These are phyloP conservation scores for Grosmannia huntii DNA, from an alignment of 2,329 filamentous ascomycete genomes.

Conservation along the genomic window DNA sequence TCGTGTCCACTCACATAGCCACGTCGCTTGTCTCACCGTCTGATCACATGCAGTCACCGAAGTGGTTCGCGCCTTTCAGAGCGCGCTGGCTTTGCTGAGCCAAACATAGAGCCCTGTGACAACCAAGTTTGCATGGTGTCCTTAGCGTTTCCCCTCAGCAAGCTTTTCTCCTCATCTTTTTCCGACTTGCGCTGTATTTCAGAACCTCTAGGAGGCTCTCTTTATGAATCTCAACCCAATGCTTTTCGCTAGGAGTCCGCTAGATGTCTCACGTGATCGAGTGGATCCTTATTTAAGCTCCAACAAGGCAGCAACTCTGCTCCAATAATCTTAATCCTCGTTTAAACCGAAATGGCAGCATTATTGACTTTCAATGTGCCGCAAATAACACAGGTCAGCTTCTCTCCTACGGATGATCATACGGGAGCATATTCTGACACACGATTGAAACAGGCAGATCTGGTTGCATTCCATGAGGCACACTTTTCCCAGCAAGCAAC, in stretches of 20 bases:
- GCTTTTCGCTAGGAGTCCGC: background rate
- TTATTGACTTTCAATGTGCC: slow-evolving; percentile 13
- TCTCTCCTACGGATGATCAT: background rate
- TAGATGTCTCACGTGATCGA: background rate
- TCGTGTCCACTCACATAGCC: background rate
- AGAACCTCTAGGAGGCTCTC: background rate
- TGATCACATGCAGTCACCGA: slow-evolving; percentile 30
- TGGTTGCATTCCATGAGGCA: slow-evolving; percentile 41
- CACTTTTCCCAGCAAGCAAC: slow-evolving; percentile 43
- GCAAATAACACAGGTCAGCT: slow-evolving; percentile 25
- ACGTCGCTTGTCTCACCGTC: background rate
- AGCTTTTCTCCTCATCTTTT: background rate
- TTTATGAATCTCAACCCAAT: background rate
- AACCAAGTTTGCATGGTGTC: background rate
- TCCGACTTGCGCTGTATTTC: background rate
- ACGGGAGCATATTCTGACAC: background rate
- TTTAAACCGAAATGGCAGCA: background rate
- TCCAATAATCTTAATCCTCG: background rate
- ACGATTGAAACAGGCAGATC: slow-evolving; percentile 36
- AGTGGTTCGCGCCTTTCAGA: slow-evolving; percentile 51
- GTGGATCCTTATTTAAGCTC: background rate
- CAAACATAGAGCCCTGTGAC: slow-evolving; percentile 11
- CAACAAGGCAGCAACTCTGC: background rate
- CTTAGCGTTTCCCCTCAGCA: background rate
- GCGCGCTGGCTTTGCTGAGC: slow-evolving; percentile 42